Evolutionary conservation across 2,329 filamentous ascomycete species (phyloP).

Genomic region (Lachnellula arida): DNA sequence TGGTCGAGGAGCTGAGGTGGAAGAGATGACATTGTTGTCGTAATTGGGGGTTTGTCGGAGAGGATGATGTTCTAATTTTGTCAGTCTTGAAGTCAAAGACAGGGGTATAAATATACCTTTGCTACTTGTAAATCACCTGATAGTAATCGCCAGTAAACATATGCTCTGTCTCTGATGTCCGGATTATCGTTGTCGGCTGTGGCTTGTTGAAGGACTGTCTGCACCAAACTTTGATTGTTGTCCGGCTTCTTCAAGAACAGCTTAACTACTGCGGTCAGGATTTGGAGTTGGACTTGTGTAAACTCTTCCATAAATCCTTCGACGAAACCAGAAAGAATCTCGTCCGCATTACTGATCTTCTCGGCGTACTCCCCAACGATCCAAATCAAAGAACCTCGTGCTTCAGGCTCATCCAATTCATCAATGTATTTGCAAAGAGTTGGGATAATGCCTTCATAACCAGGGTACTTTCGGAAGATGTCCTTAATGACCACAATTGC

Average conservation of each 20-base stretch:
- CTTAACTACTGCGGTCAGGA: constrained; percentile 94
- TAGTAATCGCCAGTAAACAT: constrained; percentile 95
- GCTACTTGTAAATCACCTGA: constrained; percentile 88
- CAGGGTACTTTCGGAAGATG: constrained; percentile 94
- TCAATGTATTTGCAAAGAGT: constrained; percentile 96
- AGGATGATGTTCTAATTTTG: constrained; percentile 69
- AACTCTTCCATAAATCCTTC: constrained; percentile 96
- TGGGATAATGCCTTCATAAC: constrained; percentile 96
- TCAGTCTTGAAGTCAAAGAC: constrained; percentile 23
- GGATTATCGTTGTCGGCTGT: constrained; percentile 97
- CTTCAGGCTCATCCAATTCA: constrained; percentile 90
- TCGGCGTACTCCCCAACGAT: constrained; percentile 98
- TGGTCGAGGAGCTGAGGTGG: constrained; percentile 80
- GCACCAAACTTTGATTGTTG: constrained; percentile 83
- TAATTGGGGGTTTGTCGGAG: constrained; percentile 90
- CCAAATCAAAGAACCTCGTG: constrained; percentile 90
- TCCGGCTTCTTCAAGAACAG: constrained; percentile 96
- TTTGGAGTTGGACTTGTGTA: constrained; percentile 97
- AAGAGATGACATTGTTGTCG: constrained; percentile 87
- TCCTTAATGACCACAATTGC: constrained; percentile 99
- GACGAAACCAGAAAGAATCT: constrained; percentile 86
- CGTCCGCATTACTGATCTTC: constrained; percentile 98
- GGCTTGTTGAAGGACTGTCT: constrained; percentile 88
- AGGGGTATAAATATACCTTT: constrained; percentile 52
- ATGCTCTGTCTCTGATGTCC: constrained; percentile 93